These are phyloP conservation scores for Sanghuangporus baumii DNA, from an alignment of 1,284 basidiomycete genomes.

Conservation along the genomic window DNA sequence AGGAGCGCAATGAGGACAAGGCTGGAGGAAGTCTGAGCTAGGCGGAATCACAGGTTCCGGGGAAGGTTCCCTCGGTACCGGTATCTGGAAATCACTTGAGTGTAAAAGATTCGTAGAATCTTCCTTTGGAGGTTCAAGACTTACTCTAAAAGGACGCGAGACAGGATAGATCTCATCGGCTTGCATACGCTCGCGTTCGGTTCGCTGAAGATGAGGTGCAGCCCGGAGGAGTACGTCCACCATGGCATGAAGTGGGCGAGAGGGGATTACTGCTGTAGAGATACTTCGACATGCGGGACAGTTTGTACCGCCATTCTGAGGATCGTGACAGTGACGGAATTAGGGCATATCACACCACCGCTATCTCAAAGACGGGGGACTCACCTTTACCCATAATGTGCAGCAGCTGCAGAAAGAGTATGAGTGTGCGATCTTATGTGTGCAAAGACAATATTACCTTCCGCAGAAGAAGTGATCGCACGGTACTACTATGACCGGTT, in stretches of 20 bases:
- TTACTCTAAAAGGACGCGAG: constrained; percentile 62
- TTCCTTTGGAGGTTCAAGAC: constrained; percentile 24
- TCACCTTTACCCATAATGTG: constrained; percentile 71
- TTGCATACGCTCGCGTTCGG: constrained; percentile 61
- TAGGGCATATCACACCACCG: not conserved
- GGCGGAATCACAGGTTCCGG: constrained; percentile 66
- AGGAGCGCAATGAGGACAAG: constrained; percentile 65
- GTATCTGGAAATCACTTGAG: constrained; percentile 44
- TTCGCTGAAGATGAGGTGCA: constrained; percentile 57
- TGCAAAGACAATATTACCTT: constrained; percentile 43
- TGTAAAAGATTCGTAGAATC: not conserved
- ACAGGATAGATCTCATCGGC: constrained; percentile 69
- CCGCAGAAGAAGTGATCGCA: constrained; percentile 85
- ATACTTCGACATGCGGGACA: constrained; percentile 69
- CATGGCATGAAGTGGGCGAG: constrained; percentile 62
- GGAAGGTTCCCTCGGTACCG: constrained; percentile 63
- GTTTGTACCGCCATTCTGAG: constrained; percentile 71
- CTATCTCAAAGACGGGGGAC: constrained; percentile 26
- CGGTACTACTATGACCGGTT: constrained; percentile 68
- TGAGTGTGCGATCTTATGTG: constrained; percentile 7
- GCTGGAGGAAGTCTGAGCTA: constrained; percentile 56
- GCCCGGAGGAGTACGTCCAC: constrained; percentile 61
- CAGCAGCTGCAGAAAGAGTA: constrained; percentile 48
- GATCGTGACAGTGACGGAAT: constrained; percentile 18
- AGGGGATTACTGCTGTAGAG: constrained; percentile 62